phyloP scores from a whole-genome alignment of 805 yeast genomes.

The Kurtzmaniella fragi region DNA sequence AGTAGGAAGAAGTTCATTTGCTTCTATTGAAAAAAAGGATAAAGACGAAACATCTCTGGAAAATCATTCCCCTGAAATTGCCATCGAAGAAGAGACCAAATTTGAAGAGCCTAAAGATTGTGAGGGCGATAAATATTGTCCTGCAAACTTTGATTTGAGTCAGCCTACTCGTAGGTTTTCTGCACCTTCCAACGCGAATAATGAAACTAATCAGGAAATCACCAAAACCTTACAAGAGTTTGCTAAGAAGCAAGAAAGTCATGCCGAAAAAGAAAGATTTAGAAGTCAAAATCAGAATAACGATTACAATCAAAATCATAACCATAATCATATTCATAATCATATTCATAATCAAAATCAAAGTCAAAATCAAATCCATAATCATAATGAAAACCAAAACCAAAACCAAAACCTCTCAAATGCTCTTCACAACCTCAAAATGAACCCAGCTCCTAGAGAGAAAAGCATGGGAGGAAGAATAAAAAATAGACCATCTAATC shows the following conservation, averaged over 20 bases:
- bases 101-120: neutral
- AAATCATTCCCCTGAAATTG: no score
- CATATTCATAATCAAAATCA: neutral
- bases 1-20: conserved; percentile 2
- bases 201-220: no score
- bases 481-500: conserved; percentile 2
- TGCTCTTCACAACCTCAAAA: conserved; percentile 18
- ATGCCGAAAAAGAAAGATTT: conserved; percentile 4
- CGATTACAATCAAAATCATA: conserved; percentile 8
- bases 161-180: conserved; percentile 35
- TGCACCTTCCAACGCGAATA: conserved; percentile 10
- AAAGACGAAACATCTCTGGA: neutral
- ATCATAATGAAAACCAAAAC: neutral
- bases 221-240: no score
- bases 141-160: conserved; percentile 44
- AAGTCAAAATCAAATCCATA: conserved; percentile 11
- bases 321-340: conserved; percentile 3
- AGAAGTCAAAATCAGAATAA: conserved; percentile 10
- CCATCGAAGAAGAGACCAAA: neutral
- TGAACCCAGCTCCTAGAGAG: conserved; percentile 16
- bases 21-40: neutral
- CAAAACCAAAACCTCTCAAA: conserved; percentile 13
- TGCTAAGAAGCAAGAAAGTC: no score
- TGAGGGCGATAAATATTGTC: conserved; percentile 22
- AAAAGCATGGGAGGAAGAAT: conserved; percentile 4